Evolutionary conservation across 2,329 filamentous ascomycete species (phyloP).

Genomic region (Diplodia intermedia): DNA sequence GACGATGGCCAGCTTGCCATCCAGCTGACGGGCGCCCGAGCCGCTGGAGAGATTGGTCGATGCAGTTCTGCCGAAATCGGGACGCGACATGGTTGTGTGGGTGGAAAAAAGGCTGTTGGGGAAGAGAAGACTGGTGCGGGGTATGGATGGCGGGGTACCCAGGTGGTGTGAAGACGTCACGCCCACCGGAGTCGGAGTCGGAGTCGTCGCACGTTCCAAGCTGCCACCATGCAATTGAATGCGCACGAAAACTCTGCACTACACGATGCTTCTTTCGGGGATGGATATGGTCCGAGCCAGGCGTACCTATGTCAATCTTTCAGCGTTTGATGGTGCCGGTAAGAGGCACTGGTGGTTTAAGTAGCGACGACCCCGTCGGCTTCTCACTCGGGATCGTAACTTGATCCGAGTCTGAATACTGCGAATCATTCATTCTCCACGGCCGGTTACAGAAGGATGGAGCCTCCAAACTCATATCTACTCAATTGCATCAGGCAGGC

Average conservation of each 20-base stretch:
- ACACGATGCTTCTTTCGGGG: not conserved
- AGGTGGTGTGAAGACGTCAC: not conserved
- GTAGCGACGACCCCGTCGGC: no score
- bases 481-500: conserved; percentile 47
- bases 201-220: not conserved
- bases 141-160: not conserved
- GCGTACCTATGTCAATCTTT: no score
- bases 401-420: not conserved
- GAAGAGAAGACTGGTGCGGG: not conserved
- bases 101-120: not conserved
- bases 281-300: not conserved
- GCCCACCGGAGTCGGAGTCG: conserved; percentile 6
- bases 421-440: not conserved
- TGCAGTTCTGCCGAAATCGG: conserved; percentile 44
- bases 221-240: not conserved
- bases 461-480: not conserved
- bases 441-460: no score
- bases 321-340: no score
- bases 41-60: conserved; percentile 50
- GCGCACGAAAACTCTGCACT: not conserved
- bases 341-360: no score
- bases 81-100: conserved; percentile 46
- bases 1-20: conserved; percentile 79
- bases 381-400: not conserved
- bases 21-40: conserved; percentile 50